Evolutionary conservation across 805 yeast genomes (phyloP).

Genomic region (Saturnispora saitoi): DNA sequence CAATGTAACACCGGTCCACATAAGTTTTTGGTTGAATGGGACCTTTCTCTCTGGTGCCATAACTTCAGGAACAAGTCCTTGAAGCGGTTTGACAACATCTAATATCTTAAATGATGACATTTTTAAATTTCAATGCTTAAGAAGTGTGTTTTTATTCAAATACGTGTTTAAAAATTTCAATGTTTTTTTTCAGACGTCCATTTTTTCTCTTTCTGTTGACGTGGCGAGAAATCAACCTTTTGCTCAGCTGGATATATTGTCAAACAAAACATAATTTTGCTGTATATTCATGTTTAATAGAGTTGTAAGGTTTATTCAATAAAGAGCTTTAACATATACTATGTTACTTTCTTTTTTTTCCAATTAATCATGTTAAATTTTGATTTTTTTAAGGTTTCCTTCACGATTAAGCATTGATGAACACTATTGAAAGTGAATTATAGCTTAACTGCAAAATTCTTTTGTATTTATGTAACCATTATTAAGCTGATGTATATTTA

Average conservation of each 20-base stretch:
- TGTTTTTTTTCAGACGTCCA: not conserved
- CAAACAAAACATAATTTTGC: not conserved
- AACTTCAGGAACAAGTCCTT: conserved; percentile 84
- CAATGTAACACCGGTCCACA: conserved; percentile 88
- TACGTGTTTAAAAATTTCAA: not conserved
- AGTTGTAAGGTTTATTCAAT: too few relatives aligned
- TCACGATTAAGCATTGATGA: too few relatives aligned
- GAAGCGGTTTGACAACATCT: conserved; percentile 85
- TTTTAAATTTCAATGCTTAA: not conserved
- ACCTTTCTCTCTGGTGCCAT: conserved; percentile 85
- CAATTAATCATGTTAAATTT: too few relatives aligned
- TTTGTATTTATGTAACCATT: too few relatives aligned
- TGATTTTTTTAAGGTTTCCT: too few relatives aligned
- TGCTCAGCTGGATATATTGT: not conserved
- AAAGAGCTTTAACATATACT: too few relatives aligned
- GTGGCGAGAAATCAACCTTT: not conserved
- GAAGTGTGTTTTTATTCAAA: too few relatives aligned
- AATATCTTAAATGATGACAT: conserved; percentile 47
- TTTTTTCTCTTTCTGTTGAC: not conserved
- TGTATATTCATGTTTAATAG: not conserved
- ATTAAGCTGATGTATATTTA: too few relatives aligned
- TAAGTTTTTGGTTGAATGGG: conserved; percentile 75
- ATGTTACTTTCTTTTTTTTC: too few relatives aligned
- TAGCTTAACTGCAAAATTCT: too few relatives aligned
- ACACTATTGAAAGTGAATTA: too few relatives aligned